Evolutionary conservation across 768 basidiomycete genomes (phyloP).

Genomic region (Calocybe gangraenosa): DNA sequence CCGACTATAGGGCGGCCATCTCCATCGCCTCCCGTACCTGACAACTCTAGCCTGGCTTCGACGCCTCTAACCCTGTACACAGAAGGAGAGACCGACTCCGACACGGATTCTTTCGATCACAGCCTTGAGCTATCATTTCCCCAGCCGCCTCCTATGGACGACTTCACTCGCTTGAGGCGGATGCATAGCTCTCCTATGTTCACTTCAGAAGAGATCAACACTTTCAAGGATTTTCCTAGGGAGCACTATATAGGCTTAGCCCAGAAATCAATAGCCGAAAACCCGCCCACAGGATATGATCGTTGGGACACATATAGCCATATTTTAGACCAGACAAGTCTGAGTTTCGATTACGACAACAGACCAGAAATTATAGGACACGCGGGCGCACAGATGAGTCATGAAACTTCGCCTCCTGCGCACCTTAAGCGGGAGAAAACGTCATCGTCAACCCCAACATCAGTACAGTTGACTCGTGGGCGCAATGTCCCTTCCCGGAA

Average conservation of each 20-base stretch:
- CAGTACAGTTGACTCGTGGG: not conserved
- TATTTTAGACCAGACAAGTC: constrained; percentile 3
- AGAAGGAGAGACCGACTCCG: constrained; percentile 27
- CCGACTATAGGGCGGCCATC: constrained; percentile 9
- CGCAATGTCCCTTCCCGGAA: constrained; percentile 6
- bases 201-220: constrained; percentile 21
- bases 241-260: constrained; percentile 10
- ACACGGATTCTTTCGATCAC: constrained; percentile 31
- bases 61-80: constrained; percentile 26
- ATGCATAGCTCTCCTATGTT: constrained; percentile 44
- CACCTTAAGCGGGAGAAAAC: not conserved
- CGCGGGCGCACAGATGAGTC: not conserved
- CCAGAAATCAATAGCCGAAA: not conserved
- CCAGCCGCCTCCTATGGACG: constrained; percentile 37
- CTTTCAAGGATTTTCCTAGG: constrained; percentile 19
- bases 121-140: constrained; percentile 38
- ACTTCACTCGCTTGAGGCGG: constrained; percentile 28
- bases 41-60: constrained; percentile 20
- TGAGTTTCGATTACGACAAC: not conserved
- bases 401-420: not conserved
- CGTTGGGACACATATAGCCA: constrained; percentile 1
- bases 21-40: constrained; percentile 8
- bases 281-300: not conserved
- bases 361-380: not conserved
- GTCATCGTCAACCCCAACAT: not conserved